Percentiles rank a stretch among this genome's conserved stretches.
Evolutionary conservation across 1,284 basidiomycete genomes (phyloP).

Genomic region (Schizophyllum commune): DNA sequence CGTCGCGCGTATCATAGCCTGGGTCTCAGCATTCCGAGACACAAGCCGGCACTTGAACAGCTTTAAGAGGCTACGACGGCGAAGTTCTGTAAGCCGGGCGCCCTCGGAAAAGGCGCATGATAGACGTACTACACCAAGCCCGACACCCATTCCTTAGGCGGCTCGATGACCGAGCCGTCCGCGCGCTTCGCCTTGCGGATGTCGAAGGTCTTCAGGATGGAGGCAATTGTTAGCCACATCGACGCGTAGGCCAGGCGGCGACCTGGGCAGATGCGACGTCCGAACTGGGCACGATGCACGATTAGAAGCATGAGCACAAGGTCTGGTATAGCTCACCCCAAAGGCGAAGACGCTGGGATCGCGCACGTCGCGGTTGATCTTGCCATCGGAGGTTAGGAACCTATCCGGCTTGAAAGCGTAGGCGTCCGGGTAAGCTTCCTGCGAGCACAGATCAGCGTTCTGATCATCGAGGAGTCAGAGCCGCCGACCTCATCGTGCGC

Average conservation of each 20-base stretch:
- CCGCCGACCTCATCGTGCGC: conserved; percentile 12
- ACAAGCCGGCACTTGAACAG: too few species aligned
- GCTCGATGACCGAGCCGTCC: conserved; percentile 6
- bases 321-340: too few species aligned
- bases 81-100: too few species aligned
- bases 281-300: too few species aligned
- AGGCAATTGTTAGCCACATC: conserved; percentile 10
- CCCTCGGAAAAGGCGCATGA: too few species aligned
- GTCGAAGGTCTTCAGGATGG: conserved; percentile 5
- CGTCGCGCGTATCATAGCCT: too few species aligned
- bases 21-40: too few species aligned
- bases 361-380: conserved; percentile 2
- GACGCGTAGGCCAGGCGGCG: conserved; percentile 4
- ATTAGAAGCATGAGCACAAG: too few species aligned
- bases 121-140: conserved; percentile 1
- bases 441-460: too few species aligned
- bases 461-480: too few species aligned
- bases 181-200: conserved; percentile 5
- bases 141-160: neutral
- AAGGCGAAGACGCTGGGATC: neutral
- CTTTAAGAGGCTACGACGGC: too few species aligned
- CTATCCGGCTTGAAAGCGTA: conserved; percentile 9
- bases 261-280: conserved; percentile 2
- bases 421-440: conserved; percentile 7
- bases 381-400: conserved; percentile 8